Percentiles rank a stretch among this genome's conserved stretches.
Conservation (phyloP, 192 early-diverging fungal genomes). For the Geranomyces variabilis region DNA sequence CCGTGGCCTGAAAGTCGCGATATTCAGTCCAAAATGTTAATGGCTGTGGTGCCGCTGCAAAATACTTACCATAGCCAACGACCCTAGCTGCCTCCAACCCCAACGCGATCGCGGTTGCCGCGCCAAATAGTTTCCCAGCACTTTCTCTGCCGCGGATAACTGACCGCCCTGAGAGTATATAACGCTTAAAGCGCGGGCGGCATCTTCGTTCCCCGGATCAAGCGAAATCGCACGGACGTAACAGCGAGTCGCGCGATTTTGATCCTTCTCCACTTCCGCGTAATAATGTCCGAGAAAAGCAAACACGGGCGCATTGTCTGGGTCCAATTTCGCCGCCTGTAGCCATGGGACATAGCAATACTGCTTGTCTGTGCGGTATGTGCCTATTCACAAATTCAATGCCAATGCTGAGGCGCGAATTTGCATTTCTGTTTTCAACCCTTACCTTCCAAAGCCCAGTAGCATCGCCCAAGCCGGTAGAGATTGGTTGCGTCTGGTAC, state of each 20-base stretch:
- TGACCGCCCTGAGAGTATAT: conserved; percentile 61
- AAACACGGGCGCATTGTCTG: conserved; percentile 64
- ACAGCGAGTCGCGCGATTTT: conserved; percentile 75
- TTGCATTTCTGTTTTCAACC: not conserved
- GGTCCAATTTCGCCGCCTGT: conserved; percentile 70
- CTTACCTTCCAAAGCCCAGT: conserved; percentile 77
- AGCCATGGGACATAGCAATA: conserved; percentile 73
- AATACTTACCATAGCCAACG: conserved; percentile 64
- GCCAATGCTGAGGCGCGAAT: not conserved
- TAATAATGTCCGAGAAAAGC: conserved; percentile 84
- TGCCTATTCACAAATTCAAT: conserved; percentile 29
- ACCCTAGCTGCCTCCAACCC: conserved; percentile 82
- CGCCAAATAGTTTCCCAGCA: conserved; percentile 51
- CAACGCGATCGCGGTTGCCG: conserved; percentile 60
- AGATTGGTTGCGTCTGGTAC: conserved; percentile 52
- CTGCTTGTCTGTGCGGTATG: conserved; percentile 60
- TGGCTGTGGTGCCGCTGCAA: not conserved
- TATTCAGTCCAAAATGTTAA: not conserved
- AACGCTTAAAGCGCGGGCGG: conserved; percentile 65
- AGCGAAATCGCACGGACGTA: conserved; percentile 78
- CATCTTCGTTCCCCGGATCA: conserved; percentile 67
- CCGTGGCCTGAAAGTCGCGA: conserved; percentile 25
- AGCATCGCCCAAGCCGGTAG: conserved; percentile 71
- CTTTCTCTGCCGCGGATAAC: conserved; percentile 47
- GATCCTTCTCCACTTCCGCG: conserved; percentile 64